Evolutionary conservation across 2,329 filamentous ascomycete species (phyloP).

Genomic region (Hypomyces perniciosus): DNA sequence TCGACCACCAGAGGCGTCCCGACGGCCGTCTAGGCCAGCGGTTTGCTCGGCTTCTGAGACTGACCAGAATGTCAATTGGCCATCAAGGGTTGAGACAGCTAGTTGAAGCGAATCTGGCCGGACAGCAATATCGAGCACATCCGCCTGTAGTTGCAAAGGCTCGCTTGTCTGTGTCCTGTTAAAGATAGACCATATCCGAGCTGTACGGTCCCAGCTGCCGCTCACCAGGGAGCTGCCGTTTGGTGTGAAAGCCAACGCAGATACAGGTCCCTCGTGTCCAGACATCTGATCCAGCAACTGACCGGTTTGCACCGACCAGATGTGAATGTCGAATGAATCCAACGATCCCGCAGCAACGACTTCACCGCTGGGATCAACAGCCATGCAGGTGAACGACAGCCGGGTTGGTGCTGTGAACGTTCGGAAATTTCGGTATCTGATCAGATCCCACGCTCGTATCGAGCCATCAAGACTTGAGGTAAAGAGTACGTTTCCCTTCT

Average conservation of each 20-base stretch:
- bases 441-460: conserved; percentile 90
- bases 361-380: conserved; percentile 95
- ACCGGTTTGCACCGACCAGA: conserved; percentile 97
- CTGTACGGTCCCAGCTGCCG: conserved; percentile 94
- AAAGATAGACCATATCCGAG: conserved; percentile 95
- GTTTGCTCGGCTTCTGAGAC: conserved; percentile 82
- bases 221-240: conserved; percentile 79
- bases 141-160: conserved; percentile 83
- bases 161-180: conserved; percentile 90
- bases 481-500: conserved; percentile 91
- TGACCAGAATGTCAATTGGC: conserved; percentile 92
- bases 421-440: conserved; percentile 92
- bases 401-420: conserved; percentile 93
- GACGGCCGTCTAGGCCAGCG: conserved; percentile 77
- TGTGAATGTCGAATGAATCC: conserved; percentile 94
- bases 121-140: conserved; percentile 80
- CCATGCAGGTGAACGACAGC: conserved; percentile 86
- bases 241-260: conserved; percentile 79
- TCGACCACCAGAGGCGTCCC: conserved; percentile 88
- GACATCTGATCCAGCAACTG: conserved; percentile 86
- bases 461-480: conserved; percentile 93
- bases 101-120: conserved; percentile 88
- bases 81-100: conserved; percentile 86
- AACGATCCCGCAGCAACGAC: conserved; percentile 92
- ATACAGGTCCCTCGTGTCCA: conserved; percentile 91